phyloP scores from a whole-genome alignment of 257 asterid species.

The Cinchona pubescens region DNA sequence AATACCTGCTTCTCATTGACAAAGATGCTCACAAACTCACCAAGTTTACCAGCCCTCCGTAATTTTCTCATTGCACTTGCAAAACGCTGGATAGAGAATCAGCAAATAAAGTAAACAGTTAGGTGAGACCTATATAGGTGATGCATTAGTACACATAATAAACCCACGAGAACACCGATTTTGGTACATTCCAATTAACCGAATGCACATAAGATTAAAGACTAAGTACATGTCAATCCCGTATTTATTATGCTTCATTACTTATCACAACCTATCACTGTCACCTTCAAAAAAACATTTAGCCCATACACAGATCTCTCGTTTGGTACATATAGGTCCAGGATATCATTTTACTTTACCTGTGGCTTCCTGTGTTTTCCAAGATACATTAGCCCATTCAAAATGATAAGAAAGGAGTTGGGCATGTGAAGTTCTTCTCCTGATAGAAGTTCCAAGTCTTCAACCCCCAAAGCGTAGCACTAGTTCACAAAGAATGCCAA shows the following conservation, averaged over 20 bases:
- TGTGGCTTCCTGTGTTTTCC: conserved; percentile 88
- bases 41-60: conserved; percentile 84
- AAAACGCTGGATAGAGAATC: conserved; percentile 48
- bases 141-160: background rate
- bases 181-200: background rate
- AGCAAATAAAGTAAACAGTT: background rate
- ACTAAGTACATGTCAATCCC: background rate
- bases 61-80: conserved; percentile 72
- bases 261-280: background rate
- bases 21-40: conserved; percentile 91
- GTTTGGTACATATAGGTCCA: background rate
- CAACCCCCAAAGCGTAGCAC: conserved; percentile 86
- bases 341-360: conserved; percentile 31
- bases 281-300: background rate
- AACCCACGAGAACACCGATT: background rate
- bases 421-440: conserved; percentile 94
- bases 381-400: conserved; percentile 89
- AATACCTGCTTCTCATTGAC: conserved; percentile 85
- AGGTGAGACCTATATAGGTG: background rate
- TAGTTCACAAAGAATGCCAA: conserved; percentile 31
- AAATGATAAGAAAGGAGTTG: conserved; percentile 62
- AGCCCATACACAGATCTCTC: background rate
- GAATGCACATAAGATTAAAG: background rate
- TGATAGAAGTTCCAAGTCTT: conserved; percentile 74
- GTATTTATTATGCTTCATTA: background rate